Percentiles rank a stretch among this genome's conserved stretches.
Conservation (phyloP, 805 yeast genomes). For the Peterozyma xylosa region DNA sequence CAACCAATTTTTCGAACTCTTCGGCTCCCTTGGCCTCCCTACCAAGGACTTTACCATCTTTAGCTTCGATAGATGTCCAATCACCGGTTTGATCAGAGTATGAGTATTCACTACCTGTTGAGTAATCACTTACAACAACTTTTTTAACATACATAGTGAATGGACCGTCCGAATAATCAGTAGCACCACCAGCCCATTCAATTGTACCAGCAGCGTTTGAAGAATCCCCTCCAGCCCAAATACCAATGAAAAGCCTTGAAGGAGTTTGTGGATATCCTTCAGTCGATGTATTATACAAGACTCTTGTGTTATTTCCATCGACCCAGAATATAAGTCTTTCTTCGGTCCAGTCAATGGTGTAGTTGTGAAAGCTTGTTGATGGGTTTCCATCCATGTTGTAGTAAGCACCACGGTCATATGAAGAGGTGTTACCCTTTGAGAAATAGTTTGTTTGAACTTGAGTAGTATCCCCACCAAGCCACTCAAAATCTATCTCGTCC, state of each 20-base stretch:
- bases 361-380: conserved; percentile 47
- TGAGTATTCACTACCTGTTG: conserved; percentile 34
- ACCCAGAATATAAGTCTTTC: conserved; percentile 53
- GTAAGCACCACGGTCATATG: conserved; percentile 75
- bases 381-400: conserved; percentile 46
- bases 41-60: conserved; percentile 44
- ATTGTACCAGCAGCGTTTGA: conserved; percentile 50
- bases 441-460: conserved; percentile 77
- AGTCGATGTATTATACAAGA: conserved; percentile 36
- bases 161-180: conserved; percentile 50
- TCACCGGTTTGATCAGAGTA: conserved; percentile 32
- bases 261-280: conserved; percentile 78
- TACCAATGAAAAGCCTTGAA: conserved; percentile 38
- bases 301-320: conserved; percentile 56
- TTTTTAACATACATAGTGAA: conserved; percentile 49
- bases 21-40: conserved; percentile 30
- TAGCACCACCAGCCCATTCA: conserved; percentile 63
- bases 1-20: conserved; percentile 23
- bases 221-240: conserved; percentile 47
- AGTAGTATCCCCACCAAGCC: conserved; percentile 73
- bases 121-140: conserved; percentile 41
- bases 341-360: conserved; percentile 67
- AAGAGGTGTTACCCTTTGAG: conserved; percentile 69
- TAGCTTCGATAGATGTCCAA: conserved; percentile 30
- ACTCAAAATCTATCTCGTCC: conserved; percentile 87